Evolutionary conservation across 2,329 filamentous ascomycete species (phyloP), one percentile per base, ranked within the genome.

Genomic region (Colletotrichum cereale): DNA sequence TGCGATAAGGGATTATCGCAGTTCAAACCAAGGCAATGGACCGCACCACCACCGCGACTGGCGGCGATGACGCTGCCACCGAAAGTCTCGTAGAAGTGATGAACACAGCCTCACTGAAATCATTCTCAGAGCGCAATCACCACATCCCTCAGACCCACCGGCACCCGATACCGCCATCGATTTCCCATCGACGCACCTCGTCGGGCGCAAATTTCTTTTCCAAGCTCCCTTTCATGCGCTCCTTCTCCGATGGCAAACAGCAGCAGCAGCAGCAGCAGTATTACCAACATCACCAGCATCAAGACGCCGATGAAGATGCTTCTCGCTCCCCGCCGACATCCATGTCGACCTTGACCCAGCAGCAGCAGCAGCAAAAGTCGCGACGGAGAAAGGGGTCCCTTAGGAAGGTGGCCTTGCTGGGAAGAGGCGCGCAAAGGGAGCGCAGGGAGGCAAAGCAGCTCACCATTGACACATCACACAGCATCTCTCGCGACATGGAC

Each of bases 391-490:
- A 93, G 79, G 95, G 94, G 5, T 97, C 95, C 14, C 85, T 98
- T 79, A 89, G 95, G 71, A 97, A 97, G 82, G 94, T 93, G 14
- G 95, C 94, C 34, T 85, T 97, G 60, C 86, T 97, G 24, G 93
- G 94, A 21, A 92, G 92, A 73, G 91, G 92, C 73, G 89, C 86
- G 66, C 90, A 88, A 79, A 86, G 88, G 72, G 90, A 89, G 75
- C 86, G 82, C 77, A 87, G 83, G 74, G 90, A 90, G 67, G 82
- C 80, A 67, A 87, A 84, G 66, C 79, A 82, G 24, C 76, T 86
- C 69, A 81, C 79, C 26, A 81, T 86, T 66, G 82, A 86, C 66
- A 84, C 81, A 26, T 79, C 80, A 31, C 78, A 80, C 44, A 73
- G 76, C 31, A 70, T 76, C 29, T 67, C 76, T 18, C 66, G 68